Evolutionary conservation across 2,329 filamentous ascomycete genomes (phyloP).

Genomic region (Metarhizium anisopliae): DNA sequence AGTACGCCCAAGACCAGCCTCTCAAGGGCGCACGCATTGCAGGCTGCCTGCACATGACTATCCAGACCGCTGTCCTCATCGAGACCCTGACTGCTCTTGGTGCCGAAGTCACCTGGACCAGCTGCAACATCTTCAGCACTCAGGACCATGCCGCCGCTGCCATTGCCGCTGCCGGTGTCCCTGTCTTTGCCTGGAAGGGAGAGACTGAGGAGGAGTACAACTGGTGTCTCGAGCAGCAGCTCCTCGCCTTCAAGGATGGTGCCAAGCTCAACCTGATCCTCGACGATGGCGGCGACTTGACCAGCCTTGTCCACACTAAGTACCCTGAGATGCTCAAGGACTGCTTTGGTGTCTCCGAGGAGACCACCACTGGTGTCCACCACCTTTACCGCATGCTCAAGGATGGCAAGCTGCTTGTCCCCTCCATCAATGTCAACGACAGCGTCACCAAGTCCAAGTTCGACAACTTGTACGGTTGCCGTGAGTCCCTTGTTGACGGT

Average conservation of each 20-base stretch:
- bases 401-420: constrained; percentile 79
- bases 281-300: constrained; percentile 96
- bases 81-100: constrained; percentile 92
- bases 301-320: constrained; percentile 91
- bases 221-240: constrained; percentile 99
- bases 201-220: constrained; percentile 99
- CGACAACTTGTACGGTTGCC: constrained; percentile 99
- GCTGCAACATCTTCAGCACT: constrained; percentile 99
- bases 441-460: constrained; percentile 99
- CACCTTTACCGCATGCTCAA: constrained; percentile 98
- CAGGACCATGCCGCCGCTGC: constrained; percentile 97
- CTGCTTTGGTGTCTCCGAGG: constrained; percentile 98
- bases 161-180: constrained; percentile 87
- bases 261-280: constrained; percentile 98
- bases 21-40: constrained; percentile 92
- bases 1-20: constrained; percentile 90
- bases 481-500: constrained; percentile 95
- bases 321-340: constrained; percentile 97
- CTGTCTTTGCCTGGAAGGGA: constrained; percentile 71
- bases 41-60: constrained; percentile 98
- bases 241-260: constrained; percentile 91
- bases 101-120: constrained; percentile 97
- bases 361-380: constrained; percentile 99
- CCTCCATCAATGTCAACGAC: constrained; percentile 99
- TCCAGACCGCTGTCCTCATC: constrained; percentile 98